Base-by-base conservation (phyloP, 768 basidiomycete species). In the Hygrophoropsis aurantiaca region DNA sequence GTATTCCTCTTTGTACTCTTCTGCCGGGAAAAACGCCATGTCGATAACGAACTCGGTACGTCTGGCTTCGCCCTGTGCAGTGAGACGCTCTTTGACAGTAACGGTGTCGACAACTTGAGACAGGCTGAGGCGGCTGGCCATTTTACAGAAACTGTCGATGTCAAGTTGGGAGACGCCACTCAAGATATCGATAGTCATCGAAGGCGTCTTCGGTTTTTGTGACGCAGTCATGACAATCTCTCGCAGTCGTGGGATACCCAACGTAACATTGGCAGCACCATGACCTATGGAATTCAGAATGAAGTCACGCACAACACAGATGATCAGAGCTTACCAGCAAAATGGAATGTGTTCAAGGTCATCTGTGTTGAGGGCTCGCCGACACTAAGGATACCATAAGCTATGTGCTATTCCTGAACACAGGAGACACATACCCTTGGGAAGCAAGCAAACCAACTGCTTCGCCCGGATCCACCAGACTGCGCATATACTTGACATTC, bases 201-300 rank as follows among this genome's bases (percentile, higher is more conserved):
- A 97, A 6, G 97, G 97, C 2, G 97, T 99, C 66, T 93, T 95
- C 42, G 94, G 95, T 55, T 93, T 88, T 57, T 82, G 82, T 5
- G 95, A 94, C 5, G 97, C 97, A 0, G 95, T 97, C 94, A 98
- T 97, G 57, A 99, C 91, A 60, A 99, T 97, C 72, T 99, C 97
- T 66, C 95, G 86, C 6, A 99, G 75, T 61, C 97, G 95, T 33
- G 97, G 97, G 57, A 99, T 99, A 79, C 97, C 97, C 36, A 99
- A 79, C 0, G 97, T 99, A 51, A 99, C 97, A 65, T 99, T 99
- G 34, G 97, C 97, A 49, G 97, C 97, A 69, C 97, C 95, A 61
- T 98, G 97, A 53, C 95, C 92, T 94, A 55, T 27, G 13, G 7
- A 6, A 30, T 30, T 30, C 27, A 13, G 13, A 13, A 7, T 13